phyloP scores from a whole-genome alignment of 2,329 filamentous ascomycete species.

The Daldinia eschscholtzii region DNA sequence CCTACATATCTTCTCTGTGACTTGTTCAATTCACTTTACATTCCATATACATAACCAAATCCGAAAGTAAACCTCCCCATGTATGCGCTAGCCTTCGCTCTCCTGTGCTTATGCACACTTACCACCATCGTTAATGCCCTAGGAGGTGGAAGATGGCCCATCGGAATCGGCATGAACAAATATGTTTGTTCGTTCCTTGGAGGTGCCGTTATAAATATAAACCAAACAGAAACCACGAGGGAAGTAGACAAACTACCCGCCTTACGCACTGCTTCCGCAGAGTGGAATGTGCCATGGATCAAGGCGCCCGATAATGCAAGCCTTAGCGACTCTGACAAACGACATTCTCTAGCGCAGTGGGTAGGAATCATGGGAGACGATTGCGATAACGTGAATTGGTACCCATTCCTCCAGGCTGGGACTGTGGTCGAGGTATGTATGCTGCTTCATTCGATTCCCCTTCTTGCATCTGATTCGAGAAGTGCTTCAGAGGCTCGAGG shows the following conservation, averaged over 20 bases:
- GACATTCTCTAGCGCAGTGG: slow-evolving; percentile 4
- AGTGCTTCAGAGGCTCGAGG: neutral
- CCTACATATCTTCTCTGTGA: neutral
- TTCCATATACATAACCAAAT: neutral
- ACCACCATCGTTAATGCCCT: neutral
- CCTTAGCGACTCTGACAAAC: slow-evolving; percentile 4
- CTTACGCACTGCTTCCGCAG: slow-evolving; percentile 21
- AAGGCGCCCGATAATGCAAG: neutral
- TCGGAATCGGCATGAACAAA: slow-evolving; percentile 5
- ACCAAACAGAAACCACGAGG: neutral
- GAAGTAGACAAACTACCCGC: slow-evolving; percentile 8
- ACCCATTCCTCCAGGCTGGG: neutral
- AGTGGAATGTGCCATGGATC: slow-evolving; percentile 33
- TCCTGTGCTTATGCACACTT: neutral
- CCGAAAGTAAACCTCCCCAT: neutral
- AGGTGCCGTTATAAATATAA: neutral
- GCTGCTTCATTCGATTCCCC: neutral
- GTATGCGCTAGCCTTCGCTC: neutral
- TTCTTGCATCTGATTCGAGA: neutral
- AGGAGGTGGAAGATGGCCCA: neutral
- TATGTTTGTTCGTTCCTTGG: slow-evolving; percentile 8
- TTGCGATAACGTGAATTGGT: neutral
- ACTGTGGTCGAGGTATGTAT: neutral
- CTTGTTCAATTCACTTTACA: neutral
- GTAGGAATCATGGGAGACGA: neutral